Percentiles rank a stretch among this genome's conserved stretches.
Conservation (phyloP, 805 yeast genomes). For the Candida insectalens region DNA sequence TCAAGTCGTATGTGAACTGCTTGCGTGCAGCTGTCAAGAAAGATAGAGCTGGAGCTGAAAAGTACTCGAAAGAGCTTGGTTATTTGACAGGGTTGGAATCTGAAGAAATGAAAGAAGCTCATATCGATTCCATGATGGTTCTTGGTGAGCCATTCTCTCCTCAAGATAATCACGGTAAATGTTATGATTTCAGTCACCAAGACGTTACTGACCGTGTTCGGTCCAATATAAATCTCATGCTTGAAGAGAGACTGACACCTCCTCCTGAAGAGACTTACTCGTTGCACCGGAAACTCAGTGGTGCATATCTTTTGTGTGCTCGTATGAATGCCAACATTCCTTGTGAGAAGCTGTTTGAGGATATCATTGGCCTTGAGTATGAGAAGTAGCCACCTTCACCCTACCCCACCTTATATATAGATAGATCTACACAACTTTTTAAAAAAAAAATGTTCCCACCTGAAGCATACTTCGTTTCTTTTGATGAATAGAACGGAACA, state of each 20-base stretch:
- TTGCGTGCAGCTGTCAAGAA: constrained; percentile 65
- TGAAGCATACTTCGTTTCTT: not conserved
- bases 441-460: not conserved
- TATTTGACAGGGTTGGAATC: constrained; percentile 89
- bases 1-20: constrained; percentile 56
- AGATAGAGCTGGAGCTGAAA: constrained; percentile 55
- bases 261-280: constrained; percentile 98
- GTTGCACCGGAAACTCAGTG: constrained; percentile 91
- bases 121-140: constrained; percentile 80
- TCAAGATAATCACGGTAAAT: constrained; percentile 32
- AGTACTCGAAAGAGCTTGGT: constrained; percentile 66
- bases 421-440: not conserved
- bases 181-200: constrained; percentile 71
- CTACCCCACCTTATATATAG: not conserved
- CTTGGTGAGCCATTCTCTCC: constrained; percentile 87
- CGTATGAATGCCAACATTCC: constrained; percentile 76
- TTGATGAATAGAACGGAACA: not conserved
- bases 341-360: constrained; percentile 64
- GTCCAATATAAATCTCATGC: constrained; percentile 79
- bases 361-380: constrained; percentile 52
- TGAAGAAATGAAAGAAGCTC: constrained; percentile 81
- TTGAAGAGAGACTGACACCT: constrained; percentile 84
- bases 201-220: constrained; percentile 92
- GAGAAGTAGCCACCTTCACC: too few relatives aligned
- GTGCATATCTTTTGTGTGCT: constrained; percentile 86